Base-by-base conservation (phyloP, 139 green algal species). In the Picochlorum costavermella region DNA sequence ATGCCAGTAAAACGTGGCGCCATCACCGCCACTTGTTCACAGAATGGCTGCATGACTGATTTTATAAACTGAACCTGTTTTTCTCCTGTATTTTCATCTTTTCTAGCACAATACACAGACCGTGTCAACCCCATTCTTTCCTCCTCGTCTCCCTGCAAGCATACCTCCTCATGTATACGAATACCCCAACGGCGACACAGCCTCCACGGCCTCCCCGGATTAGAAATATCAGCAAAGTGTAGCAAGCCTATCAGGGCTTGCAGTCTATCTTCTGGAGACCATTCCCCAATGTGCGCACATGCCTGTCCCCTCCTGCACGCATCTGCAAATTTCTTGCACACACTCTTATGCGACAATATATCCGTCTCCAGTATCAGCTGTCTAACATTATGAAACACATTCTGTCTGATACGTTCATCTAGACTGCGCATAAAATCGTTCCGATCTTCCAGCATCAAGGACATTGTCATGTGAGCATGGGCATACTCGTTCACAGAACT, bases 201-300 rank as follows among this genome's bases (percentile, higher is more conserved):
- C 3, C 43, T 26, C 61, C 73, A 63, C 26, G 69, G 79, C 30
- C 79, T 73, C 20, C 71, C 77, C 14, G 77, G 81, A 71, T 86
- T 87, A 63, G 57, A 74, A 46, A 88, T 85, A 77, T 88, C 82
- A n/a, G 74, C 75, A 40, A 49, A 74, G 58, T 88, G 78, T n/a
- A 88, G 55, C 30, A 77, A 31, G 65, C 85, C 75, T 65, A 66
- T 65, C 46, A 86, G 60, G n/a, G 71, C 73, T 26, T 46, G 40
- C 13, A 26, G 5, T 14, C 45, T 48, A 25, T 79, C 63, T 26
- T 81, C 69, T 0, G 48, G 43, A 40, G 68, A 46, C 78, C 78
- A 84, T 2, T 46, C 45, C 25, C 8, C 37, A 46, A 84, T 55
- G 51, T 77, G 50, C 8, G 33, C 33, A 40, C 11, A 40, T 12